phyloP scores from a whole-genome alignment of 2,329 filamentous ascomycete genomes.

The Aspergillus glaucus region DNA sequence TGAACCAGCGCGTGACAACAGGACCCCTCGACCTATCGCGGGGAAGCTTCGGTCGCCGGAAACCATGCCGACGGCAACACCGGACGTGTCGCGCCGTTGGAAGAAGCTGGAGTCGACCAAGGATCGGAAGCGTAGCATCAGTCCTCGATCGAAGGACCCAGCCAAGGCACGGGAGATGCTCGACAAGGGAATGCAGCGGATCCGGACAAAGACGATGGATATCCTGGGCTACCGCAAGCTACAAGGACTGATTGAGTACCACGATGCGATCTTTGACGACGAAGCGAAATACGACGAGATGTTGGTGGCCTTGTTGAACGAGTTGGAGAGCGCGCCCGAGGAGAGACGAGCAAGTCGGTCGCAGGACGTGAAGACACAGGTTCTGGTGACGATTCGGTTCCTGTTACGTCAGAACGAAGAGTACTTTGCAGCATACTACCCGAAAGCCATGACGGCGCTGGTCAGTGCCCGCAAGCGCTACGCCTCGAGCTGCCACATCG shows the following conservation, averaged over 20 bases:
- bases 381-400: constrained; percentile 36
- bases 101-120: constrained; percentile 25
- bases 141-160: constrained; percentile 34
- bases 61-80: constrained; percentile 5
- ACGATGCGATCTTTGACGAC: constrained; percentile 29
- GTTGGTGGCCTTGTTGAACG: constrained; percentile 31
- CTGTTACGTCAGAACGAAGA: constrained; percentile 32
- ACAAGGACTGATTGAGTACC: constrained; percentile 34
- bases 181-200: constrained; percentile 31
- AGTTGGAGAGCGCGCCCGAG: constrained; percentile 27
- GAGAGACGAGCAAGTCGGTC: constrained; percentile 21
- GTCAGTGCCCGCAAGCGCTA: constrained; percentile 34
- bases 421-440: constrained; percentile 29
- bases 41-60: constrained; percentile 9
- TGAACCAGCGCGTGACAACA: constrained; percentile 26
- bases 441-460: constrained; percentile 30
- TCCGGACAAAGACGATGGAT: constrained; percentile 31
- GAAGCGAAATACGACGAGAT: constrained; percentile 33
- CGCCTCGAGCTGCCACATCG: constrained; percentile 34
- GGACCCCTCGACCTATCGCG: constrained; percentile 13
- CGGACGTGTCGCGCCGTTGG: constrained; percentile 18
- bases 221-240: constrained; percentile 39
- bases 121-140: constrained; percentile 27
- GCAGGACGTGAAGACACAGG: constrained; percentile 36
- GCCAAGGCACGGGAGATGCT: constrained; percentile 33